phyloP scores from a whole-genome alignment of 1,284 basidiomycete genomes.

The Dichomitus squalens region DNA sequence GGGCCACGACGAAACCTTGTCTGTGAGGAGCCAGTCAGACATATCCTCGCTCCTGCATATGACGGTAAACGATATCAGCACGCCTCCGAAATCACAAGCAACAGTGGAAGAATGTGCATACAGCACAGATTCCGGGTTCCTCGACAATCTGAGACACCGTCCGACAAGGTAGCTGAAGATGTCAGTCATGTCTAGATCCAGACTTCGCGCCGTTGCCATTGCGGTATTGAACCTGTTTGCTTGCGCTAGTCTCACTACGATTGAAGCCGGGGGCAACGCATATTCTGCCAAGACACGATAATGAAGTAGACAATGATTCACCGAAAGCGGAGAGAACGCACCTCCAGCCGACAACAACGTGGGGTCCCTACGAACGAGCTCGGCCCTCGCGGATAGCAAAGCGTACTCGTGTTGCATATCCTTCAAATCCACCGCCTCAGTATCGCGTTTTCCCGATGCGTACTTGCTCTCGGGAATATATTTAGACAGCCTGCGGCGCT shows the following conservation, averaged over 20 bases:
- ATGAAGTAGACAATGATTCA: constrained; percentile 16
- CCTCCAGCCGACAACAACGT: constrained; percentile 52
- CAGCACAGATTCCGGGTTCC: constrained; percentile 56
- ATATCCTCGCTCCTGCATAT: constrained; percentile 59
- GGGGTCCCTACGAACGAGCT: constrained; percentile 67
- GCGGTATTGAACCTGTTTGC: constrained; percentile 82
- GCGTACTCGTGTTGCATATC: constrained; percentile 89
- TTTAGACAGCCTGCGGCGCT: constrained; percentile 71
- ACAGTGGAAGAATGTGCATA: constrained; percentile 35
- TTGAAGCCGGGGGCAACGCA: constrained; percentile 67
- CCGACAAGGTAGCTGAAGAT: constrained; percentile 80
- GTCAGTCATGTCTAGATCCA: constrained; percentile 86
- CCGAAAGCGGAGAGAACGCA: constrained; percentile 24
- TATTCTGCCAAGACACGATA: constrained; percentile 48
- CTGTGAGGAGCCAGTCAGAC: constrained; percentile 81
- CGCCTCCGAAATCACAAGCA: background rate
- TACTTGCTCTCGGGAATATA: constrained; percentile 82
- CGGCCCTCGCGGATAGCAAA: constrained; percentile 78
- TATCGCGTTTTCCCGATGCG: constrained; percentile 57
- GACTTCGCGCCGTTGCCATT: constrained; percentile 73
- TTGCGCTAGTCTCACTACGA: constrained; percentile 83
- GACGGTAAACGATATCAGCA: background rate
- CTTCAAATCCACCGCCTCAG: constrained; percentile 78
- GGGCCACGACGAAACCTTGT: constrained; percentile 81
- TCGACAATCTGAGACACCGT: constrained; percentile 78